Base-by-base conservation (phyloP, 2,329 filamentous ascomycete species). In the Colletotrichum abscissum region DNA sequence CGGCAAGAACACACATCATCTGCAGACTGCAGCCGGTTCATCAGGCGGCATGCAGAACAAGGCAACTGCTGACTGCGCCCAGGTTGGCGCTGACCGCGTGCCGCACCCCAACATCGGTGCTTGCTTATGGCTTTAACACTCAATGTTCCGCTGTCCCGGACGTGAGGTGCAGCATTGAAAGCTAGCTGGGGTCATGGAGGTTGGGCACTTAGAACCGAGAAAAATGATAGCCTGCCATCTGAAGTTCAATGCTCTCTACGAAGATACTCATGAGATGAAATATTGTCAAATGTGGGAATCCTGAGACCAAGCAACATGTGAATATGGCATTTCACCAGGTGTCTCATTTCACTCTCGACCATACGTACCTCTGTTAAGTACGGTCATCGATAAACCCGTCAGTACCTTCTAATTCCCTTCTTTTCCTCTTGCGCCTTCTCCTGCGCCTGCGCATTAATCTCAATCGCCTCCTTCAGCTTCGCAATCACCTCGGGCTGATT, bases 381-480 rank as follows among this genome's bases (percentile, higher is more conserved):
- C 16, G 7, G 35, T 22, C n/a, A 19, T 16, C 12, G 28, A 35
- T 35, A 5, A 55, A 35, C n/a, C 1, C 62, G 3, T 46, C 68
- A 76, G 24, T 75, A 78, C 63, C 71, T 64, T 35, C 75, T 59
- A 6, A 63, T 63, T 11, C 73, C 82, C 58, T 81, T 78, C 72
- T 83, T 82, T 69, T 78, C 81, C 26, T 81, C 79, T 62, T 81
- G 81, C 12, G 79, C 81, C 72, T 89, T 85, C 67, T 83, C 86
- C 76, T 88, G 87, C 65, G 88, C 88, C 74, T 88, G 83, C 14
- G 86, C 86, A 74, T 89, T 89, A 70, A 89, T 86, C 78, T 88
- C 84, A 72, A 91, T 89, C 1, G 90, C 90, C 79, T 92, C 89
- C 78, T 90, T 90, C 65, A 92, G 81, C 81, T 91, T 91, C 9